phyloP scores from a whole-genome alignment of 352 stramenopile species.

The Phytophthora pisi region DNA sequence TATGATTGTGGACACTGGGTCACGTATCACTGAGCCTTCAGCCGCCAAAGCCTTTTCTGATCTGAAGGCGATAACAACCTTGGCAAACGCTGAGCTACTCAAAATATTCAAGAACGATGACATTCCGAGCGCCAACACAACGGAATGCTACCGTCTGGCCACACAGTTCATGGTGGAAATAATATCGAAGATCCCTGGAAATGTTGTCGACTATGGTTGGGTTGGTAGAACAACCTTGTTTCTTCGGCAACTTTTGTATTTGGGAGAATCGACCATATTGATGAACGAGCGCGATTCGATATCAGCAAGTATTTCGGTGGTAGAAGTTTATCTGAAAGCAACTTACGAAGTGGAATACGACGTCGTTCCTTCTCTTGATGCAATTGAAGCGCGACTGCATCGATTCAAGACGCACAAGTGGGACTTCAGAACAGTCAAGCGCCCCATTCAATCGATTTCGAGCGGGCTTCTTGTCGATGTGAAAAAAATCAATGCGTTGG shows the following conservation, averaged over 20 bases:
- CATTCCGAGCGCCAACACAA: neutral
- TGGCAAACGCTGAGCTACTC: conserved; percentile 3
- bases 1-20: neutral
- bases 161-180: conserved; percentile 4
- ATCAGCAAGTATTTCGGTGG: neutral
- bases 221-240: neutral
- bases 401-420: neutral
- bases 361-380: conserved; percentile 1
- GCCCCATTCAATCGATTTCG: conserved; percentile 22
- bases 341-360: conserved; percentile 12
- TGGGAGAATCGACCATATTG: neutral
- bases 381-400: conserved; percentile 12
- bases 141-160: neutral
- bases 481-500: neutral
- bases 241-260: neutral
- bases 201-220: conserved; percentile 12
- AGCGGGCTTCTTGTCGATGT: conserved; percentile 9
- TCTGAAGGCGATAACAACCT: conserved; percentile 9
- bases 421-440: conserved; percentile 3
- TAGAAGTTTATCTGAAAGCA: neutral
- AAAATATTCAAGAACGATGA: neutral
- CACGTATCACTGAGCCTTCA: neutral
- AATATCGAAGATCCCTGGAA: neutral
- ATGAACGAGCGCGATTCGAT: neutral
- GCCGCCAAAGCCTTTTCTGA: conserved; percentile 1